These are phyloP conservation scores for Apiospora kogelbergensis DNA, from an alignment of 2,329 filamentous ascomycete species.

Conservation along the genomic window DNA sequence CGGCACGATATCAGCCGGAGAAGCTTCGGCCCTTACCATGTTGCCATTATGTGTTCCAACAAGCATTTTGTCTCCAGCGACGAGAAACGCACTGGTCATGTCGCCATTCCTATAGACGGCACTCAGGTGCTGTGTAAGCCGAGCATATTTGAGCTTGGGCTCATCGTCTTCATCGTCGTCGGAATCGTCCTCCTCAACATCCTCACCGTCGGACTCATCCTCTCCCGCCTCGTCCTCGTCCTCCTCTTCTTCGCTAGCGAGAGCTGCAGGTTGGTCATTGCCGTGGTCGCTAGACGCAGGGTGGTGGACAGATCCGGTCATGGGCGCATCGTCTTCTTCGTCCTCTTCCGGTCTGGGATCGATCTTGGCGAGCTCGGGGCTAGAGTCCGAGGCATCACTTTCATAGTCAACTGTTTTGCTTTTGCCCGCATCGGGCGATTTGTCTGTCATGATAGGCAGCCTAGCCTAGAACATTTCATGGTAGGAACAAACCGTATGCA, in stretches of 20 bases:
- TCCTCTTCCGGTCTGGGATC: conserved; percentile 14
- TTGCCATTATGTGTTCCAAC: conserved; percentile 96
- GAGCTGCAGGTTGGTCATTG: background rate
- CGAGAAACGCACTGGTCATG: conserved; percentile 86
- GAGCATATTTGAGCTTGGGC: conserved; percentile 89
- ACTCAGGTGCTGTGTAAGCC: conserved; percentile 76
- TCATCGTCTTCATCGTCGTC: conserved; percentile 90
- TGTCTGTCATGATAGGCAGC: conserved; percentile 42
- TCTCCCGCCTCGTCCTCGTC: conserved; percentile 41
- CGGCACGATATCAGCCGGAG: conserved; percentile 8
- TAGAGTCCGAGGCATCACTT: conserved; percentile 24
- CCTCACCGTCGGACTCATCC: conserved; percentile 46
- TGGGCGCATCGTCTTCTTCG: conserved; percentile 17
- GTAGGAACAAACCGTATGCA: background rate
- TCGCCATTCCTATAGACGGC: conserved; percentile 91
- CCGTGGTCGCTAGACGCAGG: background rate
- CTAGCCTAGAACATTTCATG: conserved; percentile 23
- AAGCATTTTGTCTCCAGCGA: conserved; percentile 96
- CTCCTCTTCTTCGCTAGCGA: conserved; percentile 13
- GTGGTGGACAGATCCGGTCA: background rate
- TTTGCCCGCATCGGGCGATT: conserved; percentile 27
- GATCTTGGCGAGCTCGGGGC: conserved; percentile 14
- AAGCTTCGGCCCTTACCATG: conserved; percentile 63
- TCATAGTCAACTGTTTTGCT: conserved; percentile 22
- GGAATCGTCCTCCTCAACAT: conserved; percentile 64